Conservation (phyloP, 2,329 filamentous ascomycete species). For the Neonectria magnoliae region DNA sequence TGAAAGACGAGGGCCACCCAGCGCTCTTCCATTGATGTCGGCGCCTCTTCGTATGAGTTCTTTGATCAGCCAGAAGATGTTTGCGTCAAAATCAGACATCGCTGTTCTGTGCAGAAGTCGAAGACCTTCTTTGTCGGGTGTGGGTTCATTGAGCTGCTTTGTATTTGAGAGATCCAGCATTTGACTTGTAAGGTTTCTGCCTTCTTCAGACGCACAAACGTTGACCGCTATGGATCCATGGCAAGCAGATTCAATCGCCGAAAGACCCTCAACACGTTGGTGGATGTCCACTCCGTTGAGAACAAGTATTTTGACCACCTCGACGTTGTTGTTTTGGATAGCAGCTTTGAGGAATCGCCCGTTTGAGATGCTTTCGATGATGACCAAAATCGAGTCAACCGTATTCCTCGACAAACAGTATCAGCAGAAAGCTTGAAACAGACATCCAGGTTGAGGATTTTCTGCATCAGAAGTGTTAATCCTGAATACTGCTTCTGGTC, state of each 20-base stretch:
- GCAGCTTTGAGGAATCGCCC: not conserved
- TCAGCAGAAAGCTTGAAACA: too few relatives aligned
- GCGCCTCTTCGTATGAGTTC: slow-evolving; percentile 4
- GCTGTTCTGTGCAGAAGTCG: slow-evolving; percentile 5
- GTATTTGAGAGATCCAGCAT: not conserved
- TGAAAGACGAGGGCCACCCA: rapidly evolving
- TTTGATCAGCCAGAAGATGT: slow-evolving; percentile 1
- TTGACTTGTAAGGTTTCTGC: rapidly evolving
- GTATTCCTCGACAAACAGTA: not conserved
- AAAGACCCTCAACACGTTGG: not conserved
- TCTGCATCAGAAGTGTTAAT: not conserved
- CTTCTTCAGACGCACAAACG: not conserved
- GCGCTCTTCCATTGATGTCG: not conserved
- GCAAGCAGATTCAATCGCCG: slow-evolving; percentile 2
- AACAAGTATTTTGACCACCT: not conserved
- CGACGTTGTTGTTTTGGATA: not conserved
- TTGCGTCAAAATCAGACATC: rapidly evolving
- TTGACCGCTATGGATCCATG: rapidly evolving
- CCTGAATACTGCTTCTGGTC: not conserved
- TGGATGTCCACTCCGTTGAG: not conserved
- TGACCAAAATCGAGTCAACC: not conserved
- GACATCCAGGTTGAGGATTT: too few relatives aligned
- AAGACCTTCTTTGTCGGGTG: rapidly evolving
- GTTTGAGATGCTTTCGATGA: not conserved
- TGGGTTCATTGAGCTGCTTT: not conserved